Evolutionary conservation across 176 grass and related monocot genomes (phyloP), one percentile per base, ranked within the genome.

Genomic region (Metroxylon sagu): DNA sequence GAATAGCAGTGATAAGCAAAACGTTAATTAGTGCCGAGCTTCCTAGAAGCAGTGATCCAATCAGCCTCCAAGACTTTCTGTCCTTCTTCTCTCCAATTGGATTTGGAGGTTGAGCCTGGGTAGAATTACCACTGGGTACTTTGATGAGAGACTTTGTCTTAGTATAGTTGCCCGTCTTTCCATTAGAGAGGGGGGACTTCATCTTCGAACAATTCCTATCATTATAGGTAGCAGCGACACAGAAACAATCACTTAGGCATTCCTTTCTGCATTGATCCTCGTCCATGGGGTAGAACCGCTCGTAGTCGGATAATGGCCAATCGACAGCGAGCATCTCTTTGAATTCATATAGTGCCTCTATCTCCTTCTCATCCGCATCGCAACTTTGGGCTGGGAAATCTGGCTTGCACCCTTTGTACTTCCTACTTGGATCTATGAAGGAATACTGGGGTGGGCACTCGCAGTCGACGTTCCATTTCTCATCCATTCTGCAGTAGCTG

Each of bases 381-480:
- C 87, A 85, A 16, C 64, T 83, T 48, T 83, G 82, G 48, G 54
- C 25, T n/a, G 52, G 0, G 48, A 85, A 85, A 16, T 85, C 71
- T 0, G 71, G 64, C 26, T 58, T 79, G 50, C 82, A 90, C 5
- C 87, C 87, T 74, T 68, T 54, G 14, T 35, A 49, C 59, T 7
- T 55, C 29, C 50, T 53, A 27, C 5, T 53, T 3, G 27, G 70
- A 50, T 90, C 87, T 14, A 85, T 4, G 48, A 83, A 90, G 1
- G 79, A 80, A 49, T 85, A 86, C 1, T 63, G 14, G 0, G 4
- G 43, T 18, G 71, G 72, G 28, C 87, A 90, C 4, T 14, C 3
- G 21, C 87, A 90, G 19, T 18, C 66, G 1, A 54, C 74, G 4
- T 23, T 66, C 43, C 57, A 56, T 28, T 18, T 29, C 4, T 5